Evolutionary conservation across 2,329 filamentous ascomycete genomes (phyloP), one percentile per base, ranked within the genome.

Genomic region (Hyphodiscus sp.): DNA sequence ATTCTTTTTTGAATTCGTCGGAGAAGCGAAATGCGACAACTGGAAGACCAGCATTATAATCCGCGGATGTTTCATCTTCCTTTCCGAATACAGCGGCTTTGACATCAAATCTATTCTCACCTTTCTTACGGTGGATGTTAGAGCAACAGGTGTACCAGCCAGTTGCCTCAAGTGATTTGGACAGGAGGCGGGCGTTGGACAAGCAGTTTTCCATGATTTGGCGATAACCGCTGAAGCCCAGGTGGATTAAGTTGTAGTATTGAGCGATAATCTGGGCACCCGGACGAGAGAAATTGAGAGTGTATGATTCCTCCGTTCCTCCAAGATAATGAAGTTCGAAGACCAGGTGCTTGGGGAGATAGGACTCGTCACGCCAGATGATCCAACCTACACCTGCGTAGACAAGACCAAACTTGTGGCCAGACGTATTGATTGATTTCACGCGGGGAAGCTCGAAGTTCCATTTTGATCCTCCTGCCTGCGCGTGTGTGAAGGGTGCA

Each of bases 201-300:
- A 88, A 70, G 47, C 80, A 81, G 63, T 85, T 86, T 64, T 86
- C 83, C 79, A 83, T 86, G 55, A 85, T 76, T 38, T 73, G 71
- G 11, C 75, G 76, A 68, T 85, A 89, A 10, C 85, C 86, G 1
- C 73, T 71, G 67, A 82, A 84, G 1, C 86, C 86, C 0, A 89
- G 76, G 58, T 87, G 84, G 55, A 89, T 82, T 13, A 89, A 72
- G 61, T 89, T 87, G 70, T 82, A 89, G 68, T 89, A 89, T 64
- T 89, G 86, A 0, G 77, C 83, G 56, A 88, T 82, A 53, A 89
- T 74, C 57, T 88, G 85, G 0, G 82, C 80, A 2, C 84, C 85
- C 0, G 85, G 84, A 0, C 85, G 79, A 1, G 83, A 87, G 71
- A 89, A 89, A 70, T 88, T 89, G 19, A 89, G 74, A 0, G 84